phyloP scores from a whole-genome alignment of 2,329 filamentous ascomycete genomes.

The Fusarium citri region DNA sequence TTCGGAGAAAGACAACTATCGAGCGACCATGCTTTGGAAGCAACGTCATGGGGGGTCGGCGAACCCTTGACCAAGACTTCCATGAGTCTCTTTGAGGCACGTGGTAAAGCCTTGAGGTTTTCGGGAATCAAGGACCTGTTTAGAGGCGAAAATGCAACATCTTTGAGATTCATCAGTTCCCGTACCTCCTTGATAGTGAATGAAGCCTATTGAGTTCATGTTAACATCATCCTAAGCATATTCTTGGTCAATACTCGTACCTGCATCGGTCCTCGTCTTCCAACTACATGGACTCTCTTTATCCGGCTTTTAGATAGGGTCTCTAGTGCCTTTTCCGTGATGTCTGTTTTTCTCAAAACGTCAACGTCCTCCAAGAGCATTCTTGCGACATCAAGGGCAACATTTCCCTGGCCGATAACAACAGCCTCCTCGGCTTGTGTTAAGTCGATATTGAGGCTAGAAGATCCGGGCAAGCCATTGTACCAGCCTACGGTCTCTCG shows the following conservation, averaged over 20 bases:
- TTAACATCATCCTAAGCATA: slow-evolving; percentile 2
- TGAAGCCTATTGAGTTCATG: slow-evolving; percentile 69
- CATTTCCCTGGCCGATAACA: slow-evolving; percentile 94
- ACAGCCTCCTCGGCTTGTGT: slow-evolving; percentile 82
- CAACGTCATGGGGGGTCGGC: slow-evolving; percentile 57
- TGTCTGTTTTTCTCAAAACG: slow-evolving; percentile 83
- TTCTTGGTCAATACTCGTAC: slow-evolving; percentile 57
- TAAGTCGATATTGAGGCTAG: slow-evolving; percentile 78
- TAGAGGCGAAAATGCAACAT: slow-evolving; percentile 77
- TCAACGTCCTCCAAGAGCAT: slow-evolving; percentile 84
- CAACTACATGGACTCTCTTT: slow-evolving; percentile 86
- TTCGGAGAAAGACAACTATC: slow-evolving; percentile 86
- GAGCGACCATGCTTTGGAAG: slow-evolving; percentile 81
- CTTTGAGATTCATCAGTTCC: slow-evolving; percentile 83
- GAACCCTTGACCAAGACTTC: slow-evolving; percentile 85
- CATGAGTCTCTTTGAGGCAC: slow-evolving; percentile 80
- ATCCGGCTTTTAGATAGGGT: slow-evolving; percentile 78
- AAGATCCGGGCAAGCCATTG: slow-evolving; percentile 90
- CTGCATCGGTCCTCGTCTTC: slow-evolving; percentile 89
- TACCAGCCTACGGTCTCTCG: slow-evolving; percentile 98
- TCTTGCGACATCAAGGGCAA: slow-evolving; percentile 91
- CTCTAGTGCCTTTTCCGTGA: slow-evolving; percentile 84
- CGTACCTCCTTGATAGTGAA: slow-evolving; percentile 96
- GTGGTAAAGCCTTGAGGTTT: slow-evolving; percentile 75
- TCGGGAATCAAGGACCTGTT: slow-evolving; percentile 74